Percentiles rank a stretch among this genome's conserved stretches.
Conservation (phyloP, 2,329 filamentous ascomycete genomes). For the Fusarium brevicatenulatum region DNA sequence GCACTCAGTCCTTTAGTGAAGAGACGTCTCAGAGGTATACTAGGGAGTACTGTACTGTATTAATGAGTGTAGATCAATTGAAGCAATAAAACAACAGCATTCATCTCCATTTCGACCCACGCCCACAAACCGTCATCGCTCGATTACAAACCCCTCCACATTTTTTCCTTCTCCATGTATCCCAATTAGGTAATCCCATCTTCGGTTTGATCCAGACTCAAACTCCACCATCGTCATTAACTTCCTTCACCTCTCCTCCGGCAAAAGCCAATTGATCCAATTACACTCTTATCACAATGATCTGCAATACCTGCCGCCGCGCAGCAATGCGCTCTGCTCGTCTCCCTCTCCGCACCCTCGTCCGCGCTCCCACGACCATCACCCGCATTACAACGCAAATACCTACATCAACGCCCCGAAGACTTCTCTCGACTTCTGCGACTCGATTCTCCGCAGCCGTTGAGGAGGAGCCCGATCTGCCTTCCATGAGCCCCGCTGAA, state of each 20-base stretch:
- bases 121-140: constrained; percentile 20
- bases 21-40: not conserved
- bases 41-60: not conserved
- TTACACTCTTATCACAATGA: constrained; percentile 22
- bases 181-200: constrained; percentile 24
- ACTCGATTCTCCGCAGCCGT: constrained; percentile 19
- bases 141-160: constrained; percentile 43
- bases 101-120: not conserved
- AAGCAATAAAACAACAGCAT: not conserved
- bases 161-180: constrained; percentile 5
- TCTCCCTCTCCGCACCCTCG: constrained; percentile 17
- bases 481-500: constrained; percentile 62
- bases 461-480: constrained; percentile 30
- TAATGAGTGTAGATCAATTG: not conserved
- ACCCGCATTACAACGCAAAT: constrained; percentile 12
- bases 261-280: constrained; percentile 8
- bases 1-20: not conserved
- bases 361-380: constrained; percentile 15
- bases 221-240: constrained; percentile 21
- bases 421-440: constrained; percentile 21
- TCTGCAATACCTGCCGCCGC: constrained; percentile 42
- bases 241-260: not conserved
- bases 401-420: not conserved
- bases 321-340: constrained; percentile 39
- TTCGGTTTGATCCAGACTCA: not conserved